Evolutionary conservation across 805 yeast genomes (phyloP).

Genomic region (Myxozyma mucilagina): DNA sequence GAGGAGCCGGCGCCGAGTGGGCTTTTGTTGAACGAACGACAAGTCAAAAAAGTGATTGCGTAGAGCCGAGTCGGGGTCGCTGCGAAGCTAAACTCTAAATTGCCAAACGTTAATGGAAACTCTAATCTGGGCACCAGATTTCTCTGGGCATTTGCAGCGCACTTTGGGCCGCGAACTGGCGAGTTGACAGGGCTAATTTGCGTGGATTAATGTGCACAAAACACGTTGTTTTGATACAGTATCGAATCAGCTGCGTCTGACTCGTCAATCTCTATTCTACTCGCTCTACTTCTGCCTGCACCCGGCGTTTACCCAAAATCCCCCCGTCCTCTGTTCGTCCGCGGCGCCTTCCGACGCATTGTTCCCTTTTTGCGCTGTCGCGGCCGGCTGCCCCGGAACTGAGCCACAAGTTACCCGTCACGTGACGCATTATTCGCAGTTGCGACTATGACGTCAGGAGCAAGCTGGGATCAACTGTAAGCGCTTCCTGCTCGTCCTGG

Average conservation of each 20-base stretch:
- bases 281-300: background rate
- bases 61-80: no score
- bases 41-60: no score
- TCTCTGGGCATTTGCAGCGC: no score
- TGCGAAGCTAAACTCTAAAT: no score
- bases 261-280: background rate
- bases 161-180: no score
- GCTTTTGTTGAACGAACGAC: no score
- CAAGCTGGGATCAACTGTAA: slow-evolving; percentile 8
- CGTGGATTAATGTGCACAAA: no score
- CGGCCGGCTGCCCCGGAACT: background rate
- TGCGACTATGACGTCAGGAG: slow-evolving; percentile 8
- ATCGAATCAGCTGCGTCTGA: background rate
- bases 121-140: no score
- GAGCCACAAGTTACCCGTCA: background rate
- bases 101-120: no score
- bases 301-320: background rate
- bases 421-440: background rate
- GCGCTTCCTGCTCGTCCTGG: background rate
- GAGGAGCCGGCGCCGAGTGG: background rate
- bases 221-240: no score
- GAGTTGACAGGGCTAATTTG: no score
- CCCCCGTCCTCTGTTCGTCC: background rate
- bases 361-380: background rate
- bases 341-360: background rate